These are phyloP conservation scores for Martiniozyma asiatica DNA, from an alignment of 1,139 yeast species.

Conservation along the genomic window DNA sequence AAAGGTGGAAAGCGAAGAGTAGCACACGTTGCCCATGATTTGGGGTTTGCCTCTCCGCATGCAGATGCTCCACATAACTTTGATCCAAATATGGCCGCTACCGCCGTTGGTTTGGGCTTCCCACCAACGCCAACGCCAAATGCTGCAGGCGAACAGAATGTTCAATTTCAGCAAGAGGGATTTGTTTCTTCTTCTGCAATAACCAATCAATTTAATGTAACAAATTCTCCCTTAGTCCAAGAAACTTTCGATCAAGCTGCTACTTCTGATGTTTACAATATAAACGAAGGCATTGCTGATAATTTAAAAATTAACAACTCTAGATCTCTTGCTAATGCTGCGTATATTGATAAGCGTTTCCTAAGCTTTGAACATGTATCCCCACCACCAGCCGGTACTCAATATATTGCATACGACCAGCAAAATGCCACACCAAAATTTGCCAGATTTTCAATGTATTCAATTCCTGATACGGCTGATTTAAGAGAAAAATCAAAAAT, in stretches of 20 bases:
- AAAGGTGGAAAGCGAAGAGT: conserved; percentile 14
- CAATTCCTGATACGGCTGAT: conserved; percentile 66
- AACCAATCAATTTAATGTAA: too few relatives aligned
- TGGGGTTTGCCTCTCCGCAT: conserved; percentile 10
- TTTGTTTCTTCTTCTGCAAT: too few relatives aligned
- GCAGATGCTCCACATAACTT: conserved; percentile 10
- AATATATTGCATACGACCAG: conserved; percentile 62
- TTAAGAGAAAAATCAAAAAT: conserved; percentile 59
- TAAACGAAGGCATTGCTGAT: conserved; percentile 9
- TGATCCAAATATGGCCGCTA: conserved; percentile 22
- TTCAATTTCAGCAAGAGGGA: too few relatives aligned
- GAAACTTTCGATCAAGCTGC: too few relatives aligned
- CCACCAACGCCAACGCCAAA: neutral
- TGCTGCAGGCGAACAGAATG: too few relatives aligned
- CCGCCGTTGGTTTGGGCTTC: conserved; percentile 15
- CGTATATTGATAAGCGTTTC: conserved; percentile 37
- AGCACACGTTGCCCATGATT: conserved; percentile 18
- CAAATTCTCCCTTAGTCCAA: too few relatives aligned
- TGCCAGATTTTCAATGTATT: conserved; percentile 71
- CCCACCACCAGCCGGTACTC: conserved; percentile 77
- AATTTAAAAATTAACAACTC: conserved; percentile 36
- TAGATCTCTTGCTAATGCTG: too few relatives aligned
- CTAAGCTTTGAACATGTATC: conserved; percentile 61
- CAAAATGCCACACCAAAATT: conserved; percentile 77
- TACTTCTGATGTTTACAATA: conserved; percentile 6